Base-by-base conservation (phyloP, 331 rosid species). In the Pyracantha coccinea region DNA sequence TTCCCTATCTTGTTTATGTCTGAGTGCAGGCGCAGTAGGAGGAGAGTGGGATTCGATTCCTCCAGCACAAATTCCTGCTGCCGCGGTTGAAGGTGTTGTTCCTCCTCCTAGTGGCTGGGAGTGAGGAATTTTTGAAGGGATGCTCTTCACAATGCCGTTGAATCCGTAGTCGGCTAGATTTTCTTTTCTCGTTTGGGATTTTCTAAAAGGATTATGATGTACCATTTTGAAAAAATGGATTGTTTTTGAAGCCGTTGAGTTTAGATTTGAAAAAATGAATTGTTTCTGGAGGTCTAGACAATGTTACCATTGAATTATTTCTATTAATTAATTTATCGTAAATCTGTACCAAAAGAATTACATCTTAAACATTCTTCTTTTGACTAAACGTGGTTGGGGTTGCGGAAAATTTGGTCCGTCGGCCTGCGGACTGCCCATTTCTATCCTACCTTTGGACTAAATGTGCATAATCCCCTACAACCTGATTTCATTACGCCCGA, bases 41-140 rank as follows among this genome's bases (percentile, higher is more conserved):
- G 96, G 83, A 12, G 96, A 86, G 8, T 90, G 97, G 97, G 93
- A 85, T 9, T 71, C 88, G 9, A 76, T 63, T 60, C 80, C 88
- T 12, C 68, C 92, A 20, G 72, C 90, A 47, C 84, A 66, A 41
- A 29, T 27, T 23, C 75, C 85, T 29, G 35, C 44, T 31, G 66
- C 85, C 0, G 29, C 45, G 1, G 62, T 44, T 31, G 87, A 85
- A 60, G 77, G 38, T 27, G 85, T 65, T 28, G 25, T 65, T 5
- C 20, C 88, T 2, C 13, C 75, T 21, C 16, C 73, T 16, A 69
- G 86, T 15, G 4, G 55, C 55, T 84, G 89, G 93, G 89, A 86
- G 0, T 71, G 72, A 71, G 19, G 25, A 35, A 50, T 12, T 6
- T 68, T 24, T 58, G 14, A 53, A 17, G 21, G 55, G 45, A 10